Base-by-base conservation (phyloP, 495 filamentous ascomycete genomes). In the Penicillium manginii region DNA sequence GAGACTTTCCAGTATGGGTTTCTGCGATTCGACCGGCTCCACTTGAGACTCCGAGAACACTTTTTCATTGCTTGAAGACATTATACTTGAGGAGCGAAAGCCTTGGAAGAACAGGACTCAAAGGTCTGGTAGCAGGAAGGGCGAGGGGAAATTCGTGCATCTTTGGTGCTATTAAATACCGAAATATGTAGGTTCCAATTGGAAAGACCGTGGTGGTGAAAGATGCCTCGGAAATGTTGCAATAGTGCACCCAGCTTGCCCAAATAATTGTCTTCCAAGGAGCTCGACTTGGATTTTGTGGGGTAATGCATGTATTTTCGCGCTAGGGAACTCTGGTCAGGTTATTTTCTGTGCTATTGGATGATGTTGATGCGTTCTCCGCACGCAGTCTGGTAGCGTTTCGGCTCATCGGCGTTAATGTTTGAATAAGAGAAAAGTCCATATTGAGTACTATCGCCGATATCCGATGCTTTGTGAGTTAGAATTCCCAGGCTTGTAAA, bases 351-450 rank as follows among this genome's bases (percentile, higher is more conserved):
- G 15, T 10, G 1, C 11, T 9, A 54, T 54, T 54, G 51, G 51
- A 22, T n/a, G 21, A 14, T 46, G 2, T 22, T 22, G 3, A 31
- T 4, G 15, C 19, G 8, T 54, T 48, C 54, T 18, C 43, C 54
- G 54, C 54, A 56, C 33, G 23, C 3, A 29, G 4, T 49, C 9
- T 21, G 42, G 42, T 4, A 7, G 42, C 3, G 2, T 45, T 48
- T 56, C 54, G 54, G 54, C 26, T 14, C 18, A 23, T 56, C 54
- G 54, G 54, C 54, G 54, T 56, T 56, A 45, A 49, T 3, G 43
- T 26, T 2, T 37, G 18, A 18, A 10, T 31, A 4, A 4, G 17
- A 46, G 4, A 46, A 8, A 4, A 8, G 4, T 22, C 5, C 18
- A 14, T 7, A 5, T 7, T 2, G 14, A 9, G 42, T 49, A 2